phyloP scores from a whole-genome alignment of 257 asterid species.

The Solanum virginianum region DNA sequence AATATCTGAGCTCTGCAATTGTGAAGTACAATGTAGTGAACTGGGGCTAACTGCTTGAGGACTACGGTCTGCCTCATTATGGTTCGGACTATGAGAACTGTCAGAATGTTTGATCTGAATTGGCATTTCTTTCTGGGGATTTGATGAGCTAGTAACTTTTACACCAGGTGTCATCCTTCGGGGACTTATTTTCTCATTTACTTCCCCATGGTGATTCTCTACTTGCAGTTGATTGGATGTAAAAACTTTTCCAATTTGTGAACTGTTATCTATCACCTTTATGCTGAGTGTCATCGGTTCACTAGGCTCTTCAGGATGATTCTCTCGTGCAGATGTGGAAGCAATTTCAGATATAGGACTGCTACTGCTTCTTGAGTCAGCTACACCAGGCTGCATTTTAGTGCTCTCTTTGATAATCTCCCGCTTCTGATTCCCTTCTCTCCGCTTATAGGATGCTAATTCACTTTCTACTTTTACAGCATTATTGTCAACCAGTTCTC shows the following conservation, averaged over 20 bases:
- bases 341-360: neutral
- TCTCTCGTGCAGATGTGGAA: neutral
- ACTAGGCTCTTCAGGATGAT: neutral
- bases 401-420: neutral
- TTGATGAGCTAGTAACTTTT: neutral
- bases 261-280: neutral
- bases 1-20: constrained; percentile 4
- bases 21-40: neutral
- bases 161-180: neutral
- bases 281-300: neutral
- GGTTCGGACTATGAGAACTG: constrained; percentile 3
- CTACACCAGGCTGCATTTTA: constrained; percentile 7
- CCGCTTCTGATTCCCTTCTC: neutral
- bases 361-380: constrained; percentile 4
- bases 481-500: neutral
- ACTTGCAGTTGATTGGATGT: constrained; percentile 6
- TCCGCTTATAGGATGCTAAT: neutral
- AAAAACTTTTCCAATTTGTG: constrained; percentile 3
- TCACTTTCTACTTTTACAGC: neutral
- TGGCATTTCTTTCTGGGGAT: neutral
- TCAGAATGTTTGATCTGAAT: constrained; percentile 8
- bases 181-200: neutral
- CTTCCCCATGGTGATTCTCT: constrained; percentile 6
- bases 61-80: neutral
- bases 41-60: constrained; percentile 1